Base-by-base conservation (phyloP, 805 yeast species). In the Teunomyces cretensis region DNA sequence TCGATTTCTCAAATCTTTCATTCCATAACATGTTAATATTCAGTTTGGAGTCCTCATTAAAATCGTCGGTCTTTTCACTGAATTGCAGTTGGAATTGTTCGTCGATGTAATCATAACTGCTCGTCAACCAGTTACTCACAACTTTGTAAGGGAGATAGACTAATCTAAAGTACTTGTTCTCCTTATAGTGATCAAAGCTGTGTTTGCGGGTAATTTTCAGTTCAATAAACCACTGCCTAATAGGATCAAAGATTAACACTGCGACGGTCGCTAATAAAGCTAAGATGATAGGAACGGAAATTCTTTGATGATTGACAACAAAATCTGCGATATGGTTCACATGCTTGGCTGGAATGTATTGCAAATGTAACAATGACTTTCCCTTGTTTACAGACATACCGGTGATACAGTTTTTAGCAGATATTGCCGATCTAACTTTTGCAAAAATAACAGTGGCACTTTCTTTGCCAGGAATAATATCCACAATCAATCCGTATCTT, bases 371-470 rank as follows among this genome's bases (percentile, higher is more conserved):
- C 1, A 57, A 49, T 1, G 79, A 75, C 1, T 88, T 81, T 26
- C 78, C 80, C 13, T 53, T 51, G 36, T 81, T 81, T 32, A 87
- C 68, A 15, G 68, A 72, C 48, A 86, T 69, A 27, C 96, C 97
- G 13, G 96, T 89, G 16, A 88, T 75, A 75, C 99, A 94, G 64
- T 90, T 90, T 57, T 88, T 83, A 0, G 98, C 97, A 48, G 89
- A 71, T 6, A 89, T 83, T 1, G 97, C 94, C 31, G 88, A 80
- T 47, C 86, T 74, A 6, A 77, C 63, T 1, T 73, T 58, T 33
- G 74, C 68, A 64, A 83, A 94, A 3, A 68, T 66, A 2, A 92
- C 77, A 2, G 64, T 61, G 1, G 61, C 54, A 6, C 52, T 48
- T 13, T 79, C 63, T 1, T 80, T 74, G 1, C 68, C 66, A 1